A percentile compares a stretch with the other conserved stretches of the same genome.
Evolutionary conservation across 495 filamentous ascomycete species (phyloP).

Genomic region (Penicillium roqueforti): DNA sequence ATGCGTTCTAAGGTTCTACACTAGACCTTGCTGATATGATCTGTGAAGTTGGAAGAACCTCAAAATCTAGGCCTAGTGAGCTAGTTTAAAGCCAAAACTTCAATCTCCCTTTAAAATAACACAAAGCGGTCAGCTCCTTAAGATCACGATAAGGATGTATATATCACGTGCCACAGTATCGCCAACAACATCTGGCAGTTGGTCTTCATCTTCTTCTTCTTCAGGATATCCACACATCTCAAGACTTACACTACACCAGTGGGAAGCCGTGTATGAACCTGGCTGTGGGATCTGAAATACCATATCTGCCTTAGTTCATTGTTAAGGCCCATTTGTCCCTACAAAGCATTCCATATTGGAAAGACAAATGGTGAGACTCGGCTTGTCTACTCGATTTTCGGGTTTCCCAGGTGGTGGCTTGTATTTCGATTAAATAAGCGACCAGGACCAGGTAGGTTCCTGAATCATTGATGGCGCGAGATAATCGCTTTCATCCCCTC

Average conservation of each 20-base stretch:
- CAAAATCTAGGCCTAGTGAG: no score
- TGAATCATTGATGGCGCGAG: neutral
- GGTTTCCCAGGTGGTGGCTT: neutral
- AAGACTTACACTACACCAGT: neutral
- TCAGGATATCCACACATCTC: neutral
- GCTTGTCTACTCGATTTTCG: neutral
- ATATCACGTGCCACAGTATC: neutral
- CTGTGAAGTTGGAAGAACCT: no score
- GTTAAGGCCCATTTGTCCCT: neutral
- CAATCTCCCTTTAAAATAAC: no score
- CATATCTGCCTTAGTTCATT: neutral
- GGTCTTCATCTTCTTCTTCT: neutral
- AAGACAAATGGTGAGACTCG: neutral
- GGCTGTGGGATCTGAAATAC: no score
- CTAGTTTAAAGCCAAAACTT: no score
- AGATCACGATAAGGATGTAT: neutral
- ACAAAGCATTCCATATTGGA: neutral
- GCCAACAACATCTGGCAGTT: neutral
- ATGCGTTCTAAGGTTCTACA: no score
- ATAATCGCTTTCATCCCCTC: neutral
- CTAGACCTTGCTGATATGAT: no score
- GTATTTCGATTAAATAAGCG: neutral
- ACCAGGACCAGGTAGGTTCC: neutral
- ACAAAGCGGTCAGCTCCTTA: no score
- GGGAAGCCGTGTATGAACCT: neutral